Evolutionary conservation across 768 basidiomycete species (phyloP), one percentile per base, ranked within the genome.

Genomic region (Chalciporus pseudorubinellus): DNA sequence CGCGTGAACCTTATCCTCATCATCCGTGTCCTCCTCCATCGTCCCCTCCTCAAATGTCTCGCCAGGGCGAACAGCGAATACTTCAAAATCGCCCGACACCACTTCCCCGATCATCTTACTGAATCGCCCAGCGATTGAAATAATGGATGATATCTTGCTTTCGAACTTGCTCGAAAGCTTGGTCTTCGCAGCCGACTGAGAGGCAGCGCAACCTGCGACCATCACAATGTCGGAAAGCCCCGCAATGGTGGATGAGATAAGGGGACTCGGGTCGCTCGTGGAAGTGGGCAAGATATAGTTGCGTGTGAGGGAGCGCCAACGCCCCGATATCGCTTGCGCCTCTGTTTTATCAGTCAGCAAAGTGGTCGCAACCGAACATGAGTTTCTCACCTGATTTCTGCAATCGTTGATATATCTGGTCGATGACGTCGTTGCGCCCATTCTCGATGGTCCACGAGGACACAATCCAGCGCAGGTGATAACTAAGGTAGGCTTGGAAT

Each of bases 221-320:
- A 59, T 20, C 18, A 54, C 34, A 4, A 59, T 14, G 19, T 59
- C 26, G 11, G 57, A 47, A 4, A 59, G 45, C 1, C 44, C 51
- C 12, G 13, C 5, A 2, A 58, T 4, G 2, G 11, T 19, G 2
- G 9, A 2, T 12, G 41, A 43, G 26, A 43, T 18, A 16, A 47
- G 29, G 0, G 13, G 4, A 8, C 28, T 11, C 3, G 41, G 11
- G 31, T 46, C 24, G 29, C 14, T 34, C 2, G 39, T 43, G 12
- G n/a, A 48, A 13, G 26, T 39, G 1, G 46, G 39, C n/a, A 39
- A 41, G 14, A 54, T 54, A 12, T 46, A 46, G 21, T 44, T 18
- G n/a, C 47, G 51, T 6, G 57, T 48, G 33, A 59, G 57, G 6
- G 51, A 44, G 31, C 56, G 46, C 57, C 56, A 59, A 13, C 51